A percentile compares a stretch with the other conserved stretches of the same genome.
Evolutionary conservation across 2,329 filamentous ascomycete species (phyloP).

Genomic region (Clarireedia paspali): DNA sequence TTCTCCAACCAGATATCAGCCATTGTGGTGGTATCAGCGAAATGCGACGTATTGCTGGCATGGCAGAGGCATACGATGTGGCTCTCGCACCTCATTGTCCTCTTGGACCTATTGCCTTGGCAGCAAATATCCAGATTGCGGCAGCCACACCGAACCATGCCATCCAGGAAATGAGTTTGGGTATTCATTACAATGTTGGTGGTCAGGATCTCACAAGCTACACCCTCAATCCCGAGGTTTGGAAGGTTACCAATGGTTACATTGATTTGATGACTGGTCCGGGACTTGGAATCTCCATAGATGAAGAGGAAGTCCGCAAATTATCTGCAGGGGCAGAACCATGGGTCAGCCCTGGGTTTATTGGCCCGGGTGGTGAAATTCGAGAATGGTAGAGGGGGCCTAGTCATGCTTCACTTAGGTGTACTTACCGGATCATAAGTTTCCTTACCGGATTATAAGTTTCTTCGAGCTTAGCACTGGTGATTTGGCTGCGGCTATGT

Average conservation of each 20-base stretch:
- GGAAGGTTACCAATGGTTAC: conserved; percentile 59
- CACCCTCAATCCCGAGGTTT: conserved; percentile 55
- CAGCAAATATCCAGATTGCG: conserved; percentile 62
- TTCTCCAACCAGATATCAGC: conserved; percentile 65
- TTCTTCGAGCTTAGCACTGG: background rate
- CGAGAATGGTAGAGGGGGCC: conserved; percentile 52
- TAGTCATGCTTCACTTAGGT: background rate
- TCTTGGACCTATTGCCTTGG: conserved; percentile 63
- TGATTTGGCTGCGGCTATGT: background rate
- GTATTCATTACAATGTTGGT: conserved; percentile 71
- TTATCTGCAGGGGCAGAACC: conserved; percentile 50
- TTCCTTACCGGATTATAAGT: too few relatives aligned
- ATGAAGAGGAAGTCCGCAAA: conserved; percentile 59
- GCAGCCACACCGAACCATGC: conserved; percentile 55
- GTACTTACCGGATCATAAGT: background rate
- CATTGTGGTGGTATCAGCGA: conserved; percentile 70
- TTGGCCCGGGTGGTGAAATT: conserved; percentile 57
- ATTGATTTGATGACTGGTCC: conserved; percentile 51
- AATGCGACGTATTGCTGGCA: conserved; percentile 58
- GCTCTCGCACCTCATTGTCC: conserved; percentile 68
- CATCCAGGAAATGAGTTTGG: conserved; percentile 72
- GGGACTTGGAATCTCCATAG: conserved; percentile 62
- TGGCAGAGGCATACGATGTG: conserved; percentile 68
- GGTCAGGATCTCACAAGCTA: conserved; percentile 60
- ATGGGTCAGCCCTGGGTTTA: conserved; percentile 61